Percentiles rank a stretch among this genome's conserved stretches.
Conservation (phyloP, 2,329 filamentous ascomycete species). For the Diplodia mutila region DNA sequence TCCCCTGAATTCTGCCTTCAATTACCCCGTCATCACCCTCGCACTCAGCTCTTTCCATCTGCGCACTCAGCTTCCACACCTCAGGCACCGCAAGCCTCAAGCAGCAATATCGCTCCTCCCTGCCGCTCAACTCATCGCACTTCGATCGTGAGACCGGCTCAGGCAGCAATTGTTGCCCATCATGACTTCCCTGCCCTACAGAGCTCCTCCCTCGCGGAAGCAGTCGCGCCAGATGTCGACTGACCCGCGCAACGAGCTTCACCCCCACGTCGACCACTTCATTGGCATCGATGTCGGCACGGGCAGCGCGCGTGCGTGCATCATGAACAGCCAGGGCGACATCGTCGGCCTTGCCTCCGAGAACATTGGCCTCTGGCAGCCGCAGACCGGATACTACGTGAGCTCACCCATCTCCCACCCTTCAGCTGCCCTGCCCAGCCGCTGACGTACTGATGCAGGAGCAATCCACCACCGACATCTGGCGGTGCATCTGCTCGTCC, state of each 20-base stretch:
- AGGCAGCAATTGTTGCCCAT: constrained; percentile 11
- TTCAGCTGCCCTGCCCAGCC: neutral
- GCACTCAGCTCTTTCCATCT: neutral
- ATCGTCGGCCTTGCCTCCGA: constrained; percentile 67
- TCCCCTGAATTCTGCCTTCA: neutral
- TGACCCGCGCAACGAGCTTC: constrained; percentile 60
- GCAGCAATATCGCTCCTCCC: neutral
- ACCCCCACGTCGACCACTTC: constrained; percentile 62
- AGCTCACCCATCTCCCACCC: constrained; percentile 18
- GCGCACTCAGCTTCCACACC: neutral
- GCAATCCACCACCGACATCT: constrained; percentile 98
- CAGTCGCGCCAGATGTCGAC: constrained; percentile 53
- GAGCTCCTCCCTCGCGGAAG: constrained; percentile 34
- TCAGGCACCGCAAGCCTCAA: neutral
- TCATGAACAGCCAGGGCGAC: constrained; percentile 89
- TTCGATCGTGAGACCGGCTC: constrained; percentile 11
- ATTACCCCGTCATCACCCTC: neutral
- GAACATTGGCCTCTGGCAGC: constrained; percentile 58
- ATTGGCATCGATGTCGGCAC: constrained; percentile 97
- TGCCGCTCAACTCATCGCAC: constrained; percentile 7
- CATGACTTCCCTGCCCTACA: constrained; percentile 28
- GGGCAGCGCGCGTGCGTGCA: constrained; percentile 90
- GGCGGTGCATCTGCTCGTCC: constrained; percentile 89
- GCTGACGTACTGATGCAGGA: constrained; percentile 59
- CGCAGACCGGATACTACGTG: constrained; percentile 60